Base-by-base conservation (phyloP, 768 basidiomycete genomes). In the Leccinum boreale region DNA sequence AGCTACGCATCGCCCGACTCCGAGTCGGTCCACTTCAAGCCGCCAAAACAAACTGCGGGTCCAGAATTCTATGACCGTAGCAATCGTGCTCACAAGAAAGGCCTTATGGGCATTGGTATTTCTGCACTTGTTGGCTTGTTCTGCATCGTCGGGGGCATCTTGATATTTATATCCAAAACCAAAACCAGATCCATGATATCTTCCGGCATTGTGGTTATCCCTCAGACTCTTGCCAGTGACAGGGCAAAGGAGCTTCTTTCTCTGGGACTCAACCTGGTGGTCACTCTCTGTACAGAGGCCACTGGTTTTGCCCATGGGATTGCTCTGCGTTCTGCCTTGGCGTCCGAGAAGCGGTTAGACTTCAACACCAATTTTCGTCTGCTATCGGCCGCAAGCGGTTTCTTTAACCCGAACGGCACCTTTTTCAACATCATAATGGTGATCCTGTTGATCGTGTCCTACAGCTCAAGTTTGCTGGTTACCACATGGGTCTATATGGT, bases 301-400 rank as follows among this genome's bases (percentile, higher is more conserved):
- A 72, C 61, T 9, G 72, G 71, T 3, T 61, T 68, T 12, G 62
- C 62, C 12, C 71, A 73, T n/a, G 59, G 54, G 46, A 65, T 70
- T 36, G 62, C 70, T 1, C 42, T 72, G 58, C 68, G 70, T 28
- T 65, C 70, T 15, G 65, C 64, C 10, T 58, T 73, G 46, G 58
- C 70, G 5, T 64, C 71, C 6, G 54, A 73, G 23, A 47, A 5
- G 17, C 65, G 58, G 17, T 59, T 73, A 26, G 51, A 23, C 19
- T 73, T 69, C 50, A 71, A 71, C 45, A 67, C 69, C 26, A 72
- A 72, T 49, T 61, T 72, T 24, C 67, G 69, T 29, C 53, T 73
- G 29, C 62, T 71, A 3, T 61, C 68, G 12, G 70, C 72, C 5
- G 55, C 53, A n/a, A 33, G 35, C 2, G 61, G 69, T 2, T 56